A percentile compares a stretch with the other conserved stretches of the same genome.
These are phyloP conservation scores for Calonectria ilicicola DNA, from an alignment of 2,329 filamentous ascomycete genomes.

Conservation along the genomic window DNA sequence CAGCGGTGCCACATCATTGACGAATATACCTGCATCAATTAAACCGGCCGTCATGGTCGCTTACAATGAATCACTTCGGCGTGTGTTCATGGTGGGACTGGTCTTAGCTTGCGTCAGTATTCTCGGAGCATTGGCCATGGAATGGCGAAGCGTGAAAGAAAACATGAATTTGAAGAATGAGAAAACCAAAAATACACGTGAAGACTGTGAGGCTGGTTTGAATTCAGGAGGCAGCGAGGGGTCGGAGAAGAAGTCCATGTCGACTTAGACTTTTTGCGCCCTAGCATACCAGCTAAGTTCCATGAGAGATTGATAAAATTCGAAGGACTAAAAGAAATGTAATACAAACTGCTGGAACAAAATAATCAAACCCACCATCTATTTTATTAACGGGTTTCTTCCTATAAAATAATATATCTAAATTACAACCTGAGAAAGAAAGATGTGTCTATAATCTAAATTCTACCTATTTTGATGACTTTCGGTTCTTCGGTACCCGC, in stretches of 20 bases:
- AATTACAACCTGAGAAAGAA: background rate
- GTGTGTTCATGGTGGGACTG: conserved; percentile 66
- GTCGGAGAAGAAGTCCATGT: background rate
- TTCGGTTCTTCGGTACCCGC: conserved; percentile 48
- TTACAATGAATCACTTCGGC: conserved; percentile 67
- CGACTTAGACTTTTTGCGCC: background rate
- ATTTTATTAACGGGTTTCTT: background rate
- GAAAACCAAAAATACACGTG: too few relatives aligned
- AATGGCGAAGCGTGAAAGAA: conserved; percentile 59
- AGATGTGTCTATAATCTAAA: background rate
- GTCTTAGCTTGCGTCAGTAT: conserved; percentile 61
- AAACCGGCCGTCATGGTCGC: conserved; percentile 44
- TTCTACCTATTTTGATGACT: background rate
- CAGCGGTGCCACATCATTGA: conserved; percentile 25
- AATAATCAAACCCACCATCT: background rate
- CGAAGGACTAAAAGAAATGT: too few relatives aligned
- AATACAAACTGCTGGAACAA: too few relatives aligned
- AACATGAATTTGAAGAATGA: background rate
- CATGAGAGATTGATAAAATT: too few relatives aligned
- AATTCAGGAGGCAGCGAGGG: background rate
- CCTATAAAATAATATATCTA: background rate
- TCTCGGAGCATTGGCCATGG: conserved; percentile 62
- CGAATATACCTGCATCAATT: conserved; percentile 12
- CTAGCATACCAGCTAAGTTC: too few relatives aligned
- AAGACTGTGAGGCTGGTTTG: background rate